Base-by-base conservation (phyloP, 1,284 basidiomycete genomes). In the Apiotrichum porosum region DNA sequence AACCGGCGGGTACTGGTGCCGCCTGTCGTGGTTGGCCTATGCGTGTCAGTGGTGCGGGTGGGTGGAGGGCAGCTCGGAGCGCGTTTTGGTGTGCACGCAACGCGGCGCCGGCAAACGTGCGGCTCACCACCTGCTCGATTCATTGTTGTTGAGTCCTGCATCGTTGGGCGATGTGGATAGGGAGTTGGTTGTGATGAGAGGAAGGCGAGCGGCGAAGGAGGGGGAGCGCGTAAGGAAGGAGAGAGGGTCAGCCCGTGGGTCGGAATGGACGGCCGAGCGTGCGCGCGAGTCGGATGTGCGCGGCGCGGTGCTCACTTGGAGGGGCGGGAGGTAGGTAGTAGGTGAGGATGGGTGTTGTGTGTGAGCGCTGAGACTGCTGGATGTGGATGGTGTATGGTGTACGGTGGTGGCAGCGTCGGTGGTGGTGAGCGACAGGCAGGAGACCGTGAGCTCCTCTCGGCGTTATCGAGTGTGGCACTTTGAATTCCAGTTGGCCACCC, bases 61-160 rank as follows among this genome's bases (percentile, higher is more conserved):
- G 47, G 26, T 28, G 26, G 26, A 28, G 26, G 26, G 8, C 21
- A 45, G 48, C 37, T 28, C 12, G 39, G 8, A 21, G 32, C 19
- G 21, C 19, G 28, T 17, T 13, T 12, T 10, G 37, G 31, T 13
- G 22, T n/a, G 22, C n/a, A n/a, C 21, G 22, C 9, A 23, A 13
- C 32, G 38, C 9, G 10, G 26, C n/a, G 9, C n/a, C 32, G 32
- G n/a, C n/a, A n/a, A n/a, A n/a, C n/a, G n/a, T 18, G 32, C 24
- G 15, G 33, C 46, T 34, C 41, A 53, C 55, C 51, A 43, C 44
- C 51, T 57, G 47, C 45, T 33, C 55, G 45, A 42, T 57, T 57
- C 55, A 57, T 57, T 15, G 21, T 26, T 15, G 21, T 26, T 18
- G 22, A 28, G 3, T n/a, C 22, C 3, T 36, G n/a, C 4, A 19